A percentile compares a stretch with the other conserved stretches of the same genome.
These are phyloP conservation scores for Dichotomocladium elegans DNA, from an alignment of 371 early-diverging fungal genomes.

Conservation along the genomic window DNA sequence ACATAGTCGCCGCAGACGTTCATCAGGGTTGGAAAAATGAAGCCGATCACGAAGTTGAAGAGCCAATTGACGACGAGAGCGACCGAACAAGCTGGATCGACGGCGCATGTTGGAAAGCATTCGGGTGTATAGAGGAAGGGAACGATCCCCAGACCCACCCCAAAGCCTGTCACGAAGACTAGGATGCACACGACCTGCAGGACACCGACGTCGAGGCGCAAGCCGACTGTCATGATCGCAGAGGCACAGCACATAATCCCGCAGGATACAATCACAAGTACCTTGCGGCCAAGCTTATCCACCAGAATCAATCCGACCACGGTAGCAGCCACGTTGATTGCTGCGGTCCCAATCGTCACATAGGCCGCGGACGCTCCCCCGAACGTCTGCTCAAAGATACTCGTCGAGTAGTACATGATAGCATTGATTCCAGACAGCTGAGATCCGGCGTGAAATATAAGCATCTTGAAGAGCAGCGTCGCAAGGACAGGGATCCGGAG, in stretches of 20 bases:
- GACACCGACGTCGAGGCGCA: constrained; percentile 40
- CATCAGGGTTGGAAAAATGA: constrained; percentile 61
- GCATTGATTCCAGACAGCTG: constrained; percentile 88
- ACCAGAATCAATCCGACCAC: constrained; percentile 45
- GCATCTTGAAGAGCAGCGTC: constrained; percentile 37
- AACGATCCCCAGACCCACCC: constrained; percentile 82
- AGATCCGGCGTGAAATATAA: constrained; percentile 61
- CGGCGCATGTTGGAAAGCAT: constrained; percentile 61
- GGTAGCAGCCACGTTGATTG: constrained; percentile 50
- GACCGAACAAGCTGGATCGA: constrained; percentile 57
- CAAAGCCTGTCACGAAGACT: constrained; percentile 77
- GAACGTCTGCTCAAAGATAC: constrained; percentile 36
- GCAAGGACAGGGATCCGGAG: constrained; percentile 29
- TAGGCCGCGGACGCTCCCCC: constrained; percentile 33
- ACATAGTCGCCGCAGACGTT: constrained; percentile 59
- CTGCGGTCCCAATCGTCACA: constrained; percentile 39
- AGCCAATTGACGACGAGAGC: constrained; percentile 67
- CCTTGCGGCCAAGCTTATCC: constrained; percentile 61
- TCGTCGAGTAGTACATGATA: constrained; percentile 58
- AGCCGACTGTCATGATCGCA: constrained; percentile 37
- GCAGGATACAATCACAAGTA: constrained; percentile 51
- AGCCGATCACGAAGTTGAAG: constrained; percentile 61
- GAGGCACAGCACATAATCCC: constrained; percentile 40
- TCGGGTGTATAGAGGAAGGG: constrained; percentile 73
- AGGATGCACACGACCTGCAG: constrained; percentile 68